Evolutionary conservation across 257 asterid genomes (phyloP), one percentile per base, ranked within the genome.

Genomic region (Ophiorrhiza pumila): DNA sequence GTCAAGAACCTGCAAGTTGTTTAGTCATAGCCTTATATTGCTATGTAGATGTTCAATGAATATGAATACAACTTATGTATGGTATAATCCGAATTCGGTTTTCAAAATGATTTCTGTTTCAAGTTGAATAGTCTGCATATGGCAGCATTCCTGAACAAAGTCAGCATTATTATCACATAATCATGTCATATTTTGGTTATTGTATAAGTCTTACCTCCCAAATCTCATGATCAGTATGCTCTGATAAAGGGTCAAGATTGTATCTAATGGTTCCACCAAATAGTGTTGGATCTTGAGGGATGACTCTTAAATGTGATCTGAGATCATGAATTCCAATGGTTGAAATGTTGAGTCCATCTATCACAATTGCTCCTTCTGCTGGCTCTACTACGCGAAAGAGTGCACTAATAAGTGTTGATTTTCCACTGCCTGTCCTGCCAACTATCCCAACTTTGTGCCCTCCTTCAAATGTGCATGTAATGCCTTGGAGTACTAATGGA

Each of bases 341-440:
- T 25, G 80, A 78, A 7, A 81, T 71, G 50, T 78, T 45, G 37
- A 78, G 0, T 10, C 64, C 85, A 71, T 78, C 82, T 49, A 81
- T 61, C 11, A 74, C 32, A 39, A 81, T 78, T 60, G n/a, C 74
- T 52, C 85, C 85, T 37, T 71, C 80, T 0, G 80, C 34, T 4
- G 85, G 80, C 39, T 81, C 82, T 68, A 81, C 82, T 66, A 81
- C 57, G 49, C 82, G 80, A 76, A 79, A 79, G 29, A 79, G 61
- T 12, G 80, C 77, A 22, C 76, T 73, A 23, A 82, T 79, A 10
- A 79, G 74, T 22, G 86, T 82, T 35, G 84, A 65, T 63, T 82
- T 82, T 23, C 86, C 84, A 62, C 84, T 82, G 6, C 86, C 83
- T 14, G 82, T 79, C 74, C 86, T 49, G 71, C 86, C 86, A 62